A percentile compares a stretch with the other conserved stretches of the same genome.
phyloP scores from a whole-genome alignment of 495 filamentous ascomycete genomes.

The Neurospora sp. region DNA sequence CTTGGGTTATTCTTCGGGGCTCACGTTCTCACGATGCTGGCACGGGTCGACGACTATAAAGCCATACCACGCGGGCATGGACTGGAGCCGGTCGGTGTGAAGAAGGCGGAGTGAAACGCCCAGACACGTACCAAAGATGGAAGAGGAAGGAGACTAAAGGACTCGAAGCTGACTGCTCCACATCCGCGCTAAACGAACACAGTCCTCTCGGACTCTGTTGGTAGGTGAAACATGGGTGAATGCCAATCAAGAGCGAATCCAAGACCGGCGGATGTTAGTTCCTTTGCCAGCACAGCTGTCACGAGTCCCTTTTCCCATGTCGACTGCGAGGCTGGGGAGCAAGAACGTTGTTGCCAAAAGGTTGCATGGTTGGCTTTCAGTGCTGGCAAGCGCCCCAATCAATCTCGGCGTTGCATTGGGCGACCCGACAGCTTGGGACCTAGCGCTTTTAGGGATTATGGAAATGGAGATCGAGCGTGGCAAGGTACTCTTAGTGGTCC shows the following conservation, averaged over 20 bases:
- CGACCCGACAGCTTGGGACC: not conserved
- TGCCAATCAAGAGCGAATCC: not conserved
- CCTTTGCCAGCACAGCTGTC: not conserved
- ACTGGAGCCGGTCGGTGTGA: not conserved
- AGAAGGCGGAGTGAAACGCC: not conserved
- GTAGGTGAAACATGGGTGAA: not conserved
- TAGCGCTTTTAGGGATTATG: not conserved
- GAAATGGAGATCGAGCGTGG: no score
- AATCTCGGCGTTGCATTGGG: not conserved
- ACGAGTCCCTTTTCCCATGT: not conserved
- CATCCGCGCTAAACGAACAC: not conserved
- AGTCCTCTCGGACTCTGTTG: not conserved
- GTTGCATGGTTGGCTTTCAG: not conserved
- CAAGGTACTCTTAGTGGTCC: no score
- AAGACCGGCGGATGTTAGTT: no score
- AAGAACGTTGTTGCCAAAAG: not conserved
- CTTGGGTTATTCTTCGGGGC: not conserved
- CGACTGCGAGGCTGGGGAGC: not conserved
- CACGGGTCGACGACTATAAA: not conserved
- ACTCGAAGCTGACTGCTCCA: not conserved
- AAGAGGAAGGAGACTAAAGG: not conserved
- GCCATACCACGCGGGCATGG: not conserved
- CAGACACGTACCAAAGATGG: not conserved
- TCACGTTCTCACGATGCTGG: not conserved
- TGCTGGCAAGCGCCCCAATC: not conserved